These are phyloP conservation scores for Cruciata laevipes DNA, from an alignment of 257 asterid genomes.

Conservation along the genomic window DNA sequence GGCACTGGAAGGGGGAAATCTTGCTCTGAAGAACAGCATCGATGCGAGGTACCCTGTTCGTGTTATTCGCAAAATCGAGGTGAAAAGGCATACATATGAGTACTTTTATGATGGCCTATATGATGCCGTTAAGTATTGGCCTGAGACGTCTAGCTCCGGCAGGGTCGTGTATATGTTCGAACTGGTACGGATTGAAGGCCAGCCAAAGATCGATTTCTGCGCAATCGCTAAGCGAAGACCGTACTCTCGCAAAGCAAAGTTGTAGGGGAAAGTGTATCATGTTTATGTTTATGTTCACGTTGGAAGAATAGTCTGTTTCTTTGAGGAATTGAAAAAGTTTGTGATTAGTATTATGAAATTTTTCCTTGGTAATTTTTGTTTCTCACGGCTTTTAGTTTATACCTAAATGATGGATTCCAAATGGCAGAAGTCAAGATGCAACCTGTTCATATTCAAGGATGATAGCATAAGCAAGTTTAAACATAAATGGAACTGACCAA, in stretches of 20 bases:
- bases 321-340: too few species aligned
- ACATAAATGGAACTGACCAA: too few species aligned
- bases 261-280: neutral
- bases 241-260: neutral
- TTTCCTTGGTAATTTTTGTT: too few species aligned
- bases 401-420: too few species aligned
- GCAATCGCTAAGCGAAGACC: conserved; percentile 19
- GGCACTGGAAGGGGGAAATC: conserved; percentile 69
- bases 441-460: too few species aligned
- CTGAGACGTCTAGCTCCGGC: conserved; percentile 42
- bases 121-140: conserved; percentile 43
- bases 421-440: too few species aligned
- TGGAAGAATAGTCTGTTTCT: neutral
- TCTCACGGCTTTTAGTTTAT: too few species aligned
- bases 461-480: too few species aligned
- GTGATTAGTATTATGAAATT: too few species aligned
- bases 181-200: conserved; percentile 63
- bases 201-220: conserved; percentile 72
- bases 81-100: conserved; percentile 22
- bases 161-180: conserved; percentile 67
- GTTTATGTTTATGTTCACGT: neutral
- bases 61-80: conserved; percentile 70
- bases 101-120: conserved; percentile 82
- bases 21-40: conserved; percentile 60
- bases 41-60: conserved; percentile 52